Conservation (phyloP, 306 rosid genomes). For the Trichosanthes cucumerina region DNA sequence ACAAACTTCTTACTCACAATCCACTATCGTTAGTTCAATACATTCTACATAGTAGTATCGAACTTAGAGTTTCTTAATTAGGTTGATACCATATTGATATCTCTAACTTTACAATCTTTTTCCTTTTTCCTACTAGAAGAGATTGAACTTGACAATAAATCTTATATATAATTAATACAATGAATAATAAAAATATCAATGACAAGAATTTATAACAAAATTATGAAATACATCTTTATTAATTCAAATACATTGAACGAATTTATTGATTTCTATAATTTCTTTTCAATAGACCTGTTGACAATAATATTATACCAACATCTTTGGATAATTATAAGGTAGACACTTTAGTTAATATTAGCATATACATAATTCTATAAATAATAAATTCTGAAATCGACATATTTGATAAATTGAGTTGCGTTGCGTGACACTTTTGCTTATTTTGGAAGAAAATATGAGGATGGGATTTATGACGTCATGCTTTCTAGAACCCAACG, state of each 20-base stretch:
- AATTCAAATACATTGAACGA: not conserved
- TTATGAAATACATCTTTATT: not conserved
- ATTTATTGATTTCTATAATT: not conserved
- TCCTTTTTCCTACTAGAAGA: not conserved
- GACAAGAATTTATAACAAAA: not conserved
- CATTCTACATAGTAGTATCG: too few relatives aligned
- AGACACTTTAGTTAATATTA: not conserved
- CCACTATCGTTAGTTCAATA: too few relatives aligned
- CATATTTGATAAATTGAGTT: not conserved
- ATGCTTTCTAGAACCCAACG: slow-evolving; percentile 3
- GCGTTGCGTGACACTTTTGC: not conserved
- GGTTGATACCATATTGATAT: too few relatives aligned
- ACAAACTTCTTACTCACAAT: not conserved
- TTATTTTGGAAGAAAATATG: not conserved
- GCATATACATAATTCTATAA: not conserved
- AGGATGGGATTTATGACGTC: slow-evolving; percentile 1
- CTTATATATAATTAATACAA: not conserved
- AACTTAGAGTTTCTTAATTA: too few relatives aligned
- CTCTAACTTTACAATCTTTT: not conserved
- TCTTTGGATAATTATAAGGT: not conserved
- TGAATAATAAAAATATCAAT: not conserved
- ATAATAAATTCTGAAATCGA: not conserved
- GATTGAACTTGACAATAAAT: not conserved
- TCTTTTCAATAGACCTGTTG: not conserved
- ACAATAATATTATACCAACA: not conserved